Evolutionary conservation across 2,329 filamentous ascomycete species (phyloP), one percentile per base, ranked within the genome.

Genomic region (Apiospora aurea): DNA sequence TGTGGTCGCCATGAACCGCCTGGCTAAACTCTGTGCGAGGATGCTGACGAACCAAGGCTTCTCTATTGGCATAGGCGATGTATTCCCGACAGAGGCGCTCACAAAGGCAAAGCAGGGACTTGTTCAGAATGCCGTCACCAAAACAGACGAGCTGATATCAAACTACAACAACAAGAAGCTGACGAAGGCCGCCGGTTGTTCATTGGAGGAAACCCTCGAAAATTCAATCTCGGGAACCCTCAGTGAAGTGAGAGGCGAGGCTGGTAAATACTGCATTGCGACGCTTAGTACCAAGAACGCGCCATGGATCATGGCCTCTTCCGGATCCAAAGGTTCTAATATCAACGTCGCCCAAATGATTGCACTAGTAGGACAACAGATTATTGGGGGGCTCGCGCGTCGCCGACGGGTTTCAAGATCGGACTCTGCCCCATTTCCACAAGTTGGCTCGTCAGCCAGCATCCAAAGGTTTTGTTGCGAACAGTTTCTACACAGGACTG

Each of bases 331-430:
- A 82, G 96, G 96, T 80, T 97, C 95, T 6, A 93, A 94, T 77
- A 97, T 99, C 86, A 99, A 99, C 86, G 96, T 99, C 46, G 96
- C 96, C 11, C 96, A 99, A 85, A 99, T 99, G 96, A 93, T 98
- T 80, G 96, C 96, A 71, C 91, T 95, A 72, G 96, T 99, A 80
- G 96, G 96, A 69, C 96, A 99, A 83, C 96, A 99, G 78, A 98
- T 98, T 89, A 98, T 99, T 78, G 93, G 93, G 93, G 73, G 94
- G 95, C 68, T 90, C 93, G 79, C 95, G 96, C 89, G 95, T 99
- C 44, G 90, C 94, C 64, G 94, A 99, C 82, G 96, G 96, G 8
- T 99, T 99, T 83, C 96, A 98, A 80, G 96, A 98, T 81, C 91
- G 96, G 78, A 98, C 93, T 71, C 83, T 99, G 70, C 96, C 96